Conservation (phyloP, 257 asterid genomes). For the Nyctanthes arbortristis region DNA sequence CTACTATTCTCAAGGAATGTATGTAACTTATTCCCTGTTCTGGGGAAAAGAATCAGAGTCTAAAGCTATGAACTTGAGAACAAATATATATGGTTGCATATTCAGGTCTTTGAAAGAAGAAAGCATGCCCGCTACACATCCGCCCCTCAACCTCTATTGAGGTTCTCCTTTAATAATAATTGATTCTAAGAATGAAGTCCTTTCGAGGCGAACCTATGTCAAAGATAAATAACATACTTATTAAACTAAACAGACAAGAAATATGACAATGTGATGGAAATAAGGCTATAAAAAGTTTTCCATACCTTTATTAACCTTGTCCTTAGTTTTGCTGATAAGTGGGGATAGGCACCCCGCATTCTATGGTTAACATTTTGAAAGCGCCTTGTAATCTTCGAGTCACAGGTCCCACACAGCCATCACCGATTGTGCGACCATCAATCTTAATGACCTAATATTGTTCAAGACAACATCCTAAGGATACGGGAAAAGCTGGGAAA, state of each 20-base stretch:
- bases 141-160: too few species aligned
- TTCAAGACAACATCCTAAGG: neutral
- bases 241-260: neutral
- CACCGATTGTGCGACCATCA: constrained; percentile 78
- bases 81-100: neutral
- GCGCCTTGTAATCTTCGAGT: constrained; percentile 71
- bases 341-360: constrained; percentile 81
- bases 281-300: neutral
- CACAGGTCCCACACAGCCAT: constrained; percentile 81
- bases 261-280: neutral
- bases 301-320: constrained; percentile 10
- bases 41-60: neutral
- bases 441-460: constrained; percentile 61
- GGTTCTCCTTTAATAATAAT: too few species aligned
- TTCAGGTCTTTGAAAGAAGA: neutral
- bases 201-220: neutral
- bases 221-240: neutral
- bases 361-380: constrained; percentile 50
- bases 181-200: too few species aligned
- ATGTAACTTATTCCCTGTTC: neutral
- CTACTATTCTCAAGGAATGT: too few species aligned
- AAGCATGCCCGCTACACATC: too few species aligned
- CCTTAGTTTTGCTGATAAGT: constrained; percentile 46
- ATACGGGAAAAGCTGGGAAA: too few species aligned
- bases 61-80: neutral